A percentile compares a stretch with the other conserved stretches of the same genome.
Evolutionary conservation across 108 stramenopile genomes (phyloP).

Genomic region (Mayamaea pseudoterrestris): DNA sequence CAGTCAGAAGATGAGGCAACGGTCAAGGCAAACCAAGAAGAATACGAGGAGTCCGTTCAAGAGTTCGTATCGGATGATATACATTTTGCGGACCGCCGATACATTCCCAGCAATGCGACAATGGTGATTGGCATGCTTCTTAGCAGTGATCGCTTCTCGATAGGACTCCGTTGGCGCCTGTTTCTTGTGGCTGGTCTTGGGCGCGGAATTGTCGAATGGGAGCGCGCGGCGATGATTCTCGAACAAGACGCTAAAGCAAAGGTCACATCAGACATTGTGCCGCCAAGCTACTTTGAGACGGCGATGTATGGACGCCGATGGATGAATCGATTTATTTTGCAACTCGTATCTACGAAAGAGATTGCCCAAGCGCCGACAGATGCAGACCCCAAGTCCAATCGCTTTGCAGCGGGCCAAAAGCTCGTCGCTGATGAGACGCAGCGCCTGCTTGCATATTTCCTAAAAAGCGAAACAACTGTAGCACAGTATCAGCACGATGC

Average conservation of each 20-base stretch:
- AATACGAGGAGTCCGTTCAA: constrained; percentile 28
- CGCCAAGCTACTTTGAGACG: constrained; percentile 68
- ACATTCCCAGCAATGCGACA: constrained; percentile 66
- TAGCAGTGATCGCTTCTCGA: constrained; percentile 40
- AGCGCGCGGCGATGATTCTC: constrained; percentile 46
- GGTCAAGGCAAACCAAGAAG: constrained; percentile 18
- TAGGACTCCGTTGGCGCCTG: constrained; percentile 61
- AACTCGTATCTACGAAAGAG: constrained; percentile 31
- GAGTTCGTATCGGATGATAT: constrained; percentile 68
- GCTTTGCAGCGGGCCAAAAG: constrained; percentile 19
- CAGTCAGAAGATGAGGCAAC: constrained; percentile 10
- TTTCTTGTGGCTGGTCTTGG: constrained; percentile 64
- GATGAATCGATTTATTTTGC: constrained; percentile 56
- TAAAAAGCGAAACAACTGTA: constrained; percentile 38
- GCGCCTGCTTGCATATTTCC: constrained; percentile 38
- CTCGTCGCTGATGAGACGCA: constrained; percentile 54
- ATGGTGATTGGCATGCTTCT: constrained; percentile 62
- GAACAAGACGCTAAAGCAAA: constrained; percentile 13
- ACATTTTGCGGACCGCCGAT: constrained; percentile 53
- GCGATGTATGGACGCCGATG: constrained; percentile 57
- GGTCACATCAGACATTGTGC: constrained; percentile 8
- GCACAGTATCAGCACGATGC: constrained; percentile 8
- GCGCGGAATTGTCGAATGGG: constrained; percentile 61
- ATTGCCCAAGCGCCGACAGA: not conserved
- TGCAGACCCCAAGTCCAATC: constrained; percentile 5